A percentile compares a stretch with the other conserved stretches of the same genome.
These are phyloP conservation scores for Tylopilus subfusipes DNA, from an alignment of 768 basidiomycete species.

Conservation along the genomic window DNA sequence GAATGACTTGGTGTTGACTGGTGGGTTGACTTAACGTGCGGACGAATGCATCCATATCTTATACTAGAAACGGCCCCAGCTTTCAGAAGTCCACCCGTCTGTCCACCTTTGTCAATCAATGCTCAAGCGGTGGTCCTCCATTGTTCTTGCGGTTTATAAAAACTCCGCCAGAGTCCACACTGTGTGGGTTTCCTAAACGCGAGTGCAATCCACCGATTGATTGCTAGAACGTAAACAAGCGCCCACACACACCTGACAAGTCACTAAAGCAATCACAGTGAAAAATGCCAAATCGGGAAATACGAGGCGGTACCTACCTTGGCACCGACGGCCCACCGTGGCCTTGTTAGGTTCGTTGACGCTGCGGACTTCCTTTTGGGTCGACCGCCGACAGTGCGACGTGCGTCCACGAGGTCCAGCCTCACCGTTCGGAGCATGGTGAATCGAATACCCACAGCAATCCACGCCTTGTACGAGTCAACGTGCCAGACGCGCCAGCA, in stretches of 20 bases:
- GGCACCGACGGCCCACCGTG: neutral
- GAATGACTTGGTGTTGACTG: neutral
- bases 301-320: neutral
- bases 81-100: neutral
- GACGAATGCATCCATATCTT: conserved; percentile 8
- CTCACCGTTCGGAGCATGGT: conserved; percentile 1
- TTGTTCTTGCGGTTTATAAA: too few relatives aligned
- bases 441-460: neutral
- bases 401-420: neutral
- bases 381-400: neutral
- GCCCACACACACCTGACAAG: conserved; percentile 9
- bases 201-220: neutral
- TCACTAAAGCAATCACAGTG: neutral
- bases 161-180: conserved; percentile 10
- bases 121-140: neutral
- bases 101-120: conserved; percentile 12
- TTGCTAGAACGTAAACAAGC: neutral
- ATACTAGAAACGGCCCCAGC: conserved; percentile 11
- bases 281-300: neutral
- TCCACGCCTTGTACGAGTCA: conserved; percentile 19
- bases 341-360: neutral
- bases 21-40: neutral
- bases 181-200: too few relatives aligned
- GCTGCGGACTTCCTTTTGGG: neutral
- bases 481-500: neutral